Evolutionary conservation across 2,329 filamentous ascomycete species (phyloP).

Genomic region (Colletotrichum tropicale): DNA sequence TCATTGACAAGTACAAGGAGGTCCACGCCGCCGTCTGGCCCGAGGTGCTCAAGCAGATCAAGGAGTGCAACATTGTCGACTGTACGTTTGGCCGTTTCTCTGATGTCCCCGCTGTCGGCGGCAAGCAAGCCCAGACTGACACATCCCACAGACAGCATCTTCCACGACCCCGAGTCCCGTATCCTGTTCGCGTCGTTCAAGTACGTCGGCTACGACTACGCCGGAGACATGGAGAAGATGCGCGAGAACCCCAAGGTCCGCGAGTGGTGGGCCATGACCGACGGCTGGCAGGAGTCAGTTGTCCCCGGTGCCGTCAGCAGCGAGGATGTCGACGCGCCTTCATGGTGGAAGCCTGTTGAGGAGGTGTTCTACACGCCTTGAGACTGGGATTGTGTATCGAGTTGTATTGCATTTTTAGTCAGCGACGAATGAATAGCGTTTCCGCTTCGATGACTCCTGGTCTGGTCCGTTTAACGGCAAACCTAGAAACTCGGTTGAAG

Average conservation of each 20-base stretch:
- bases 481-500: too few relatives aligned
- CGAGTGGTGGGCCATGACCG: conserved; percentile 84
- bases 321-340: conserved; percentile 57
- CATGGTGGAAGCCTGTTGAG: conserved; percentile 73
- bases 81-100: conserved; percentile 50
- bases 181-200: conserved; percentile 80
- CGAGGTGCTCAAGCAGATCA: conserved; percentile 77
- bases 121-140: not conserved
- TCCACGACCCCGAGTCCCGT: conserved; percentile 64
- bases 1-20: conserved; percentile 72
- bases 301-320: conserved; percentile 64
- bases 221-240: conserved; percentile 79
- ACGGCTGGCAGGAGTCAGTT: conserved; percentile 72
- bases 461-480: too few relatives aligned
- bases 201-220: conserved; percentile 76
- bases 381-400: conserved; percentile 19
- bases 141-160: conserved; percentile 67
- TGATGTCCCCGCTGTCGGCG: not conserved
- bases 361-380: conserved; percentile 70
- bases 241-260: conserved; percentile 72
- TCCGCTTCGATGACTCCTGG: not conserved
- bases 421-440: conserved; percentile 10
- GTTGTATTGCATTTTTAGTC: conserved; percentile 8
- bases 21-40: conserved; percentile 79
- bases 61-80: conserved; percentile 75